Base-by-base conservation (phyloP, 1,284 basidiomycete genomes). In the Ustilago loliicola region DNA sequence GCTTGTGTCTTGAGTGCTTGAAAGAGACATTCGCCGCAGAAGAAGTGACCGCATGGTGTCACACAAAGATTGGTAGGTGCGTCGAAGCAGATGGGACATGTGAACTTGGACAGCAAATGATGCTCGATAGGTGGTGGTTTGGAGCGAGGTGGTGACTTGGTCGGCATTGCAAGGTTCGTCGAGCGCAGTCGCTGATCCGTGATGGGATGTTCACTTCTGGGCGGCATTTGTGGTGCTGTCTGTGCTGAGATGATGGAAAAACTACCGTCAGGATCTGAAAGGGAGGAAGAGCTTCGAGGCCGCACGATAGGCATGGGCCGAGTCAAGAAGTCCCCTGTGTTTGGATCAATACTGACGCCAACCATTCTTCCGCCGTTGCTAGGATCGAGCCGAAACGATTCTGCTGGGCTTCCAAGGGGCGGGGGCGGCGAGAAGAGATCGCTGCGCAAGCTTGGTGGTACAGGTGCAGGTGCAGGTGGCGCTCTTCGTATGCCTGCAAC, bases 31-130 rank as follows among this genome's bases (percentile, higher is more conserved):
- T 67, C 68, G 40, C 82, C 82, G 58, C 83, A 85, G 63, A 85
- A 83, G 51, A 85, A 61, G 60, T 85, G 83, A 19, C 83, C 83
- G 53, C 83, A 85, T 3, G 82, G 77, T 7, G 83, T 81, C 36
- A 79, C 64, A 29, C 56, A 62, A 13, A 74, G 53, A 19, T 80
- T 73, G 13, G 50, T 74, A 7, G 82, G 82, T 7, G 82, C 65
- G 21, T 80, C 78, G 29, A 85, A 80, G 65, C 83, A 85, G 68
- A 85, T 82, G 8, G 83, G 82, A 51, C 83, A 85, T 0, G 66
- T 70, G 58, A 80, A 85, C 8, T 65, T 80, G 15, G 78, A 80
- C 2, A 83, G 60, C 17, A 84, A 66, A 8, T 72, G 62, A 38
- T 77, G 72, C 25, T 77, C 68, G 56, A 79, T 79, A 3, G 77